Base-by-base conservation (phyloP, 495 filamentous ascomycete species). In the Lineolata rhizophorae region DNA sequence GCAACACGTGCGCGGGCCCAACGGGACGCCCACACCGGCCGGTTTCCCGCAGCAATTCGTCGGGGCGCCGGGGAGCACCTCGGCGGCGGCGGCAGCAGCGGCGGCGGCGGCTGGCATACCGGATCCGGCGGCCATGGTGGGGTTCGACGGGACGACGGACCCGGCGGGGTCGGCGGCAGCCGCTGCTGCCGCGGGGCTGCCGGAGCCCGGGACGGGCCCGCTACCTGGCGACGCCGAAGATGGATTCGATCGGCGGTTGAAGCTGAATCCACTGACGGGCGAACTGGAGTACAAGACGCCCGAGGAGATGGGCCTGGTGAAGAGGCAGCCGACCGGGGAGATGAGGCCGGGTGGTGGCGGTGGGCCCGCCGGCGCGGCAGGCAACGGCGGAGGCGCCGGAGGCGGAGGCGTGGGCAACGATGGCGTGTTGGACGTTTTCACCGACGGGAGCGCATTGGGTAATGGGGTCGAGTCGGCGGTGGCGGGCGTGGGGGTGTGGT, bases 401-500 rank as follows among this genome's bases (percentile, higher is more conserved):
- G n/a, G n/a, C n/a, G n/a, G n/a, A n/a, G n/a, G n/a, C n/a, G n/a
- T n/a, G n/a, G n/a, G n/a, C n/a, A 41, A 12, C n/a, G n/a, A n/a
- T n/a, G 63, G 65, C 4, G 61, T 76, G 35, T 46, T 82, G 22
- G 52, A 67, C 20, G 77, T 94, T 31, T 92, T 81, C 52, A 95
- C 87, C 1, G 87, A 97, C 49, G 87, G 87, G 8, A 87, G 77
- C 37, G 63, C 68, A 39, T 58, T 74, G 16, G 62, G 68, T 28
- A 95, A 97, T 54, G 87, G 87, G 9, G 62, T 60, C 31, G 42
- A 52, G 0, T 61, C 69, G 4, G 78, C 87, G 18, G 56, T 60
- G 3, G 85, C 78, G 3, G 87, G 87, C 2, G 65, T 94, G 5
- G 87, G 87, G 0, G 84, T 94, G 19, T 94, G 60, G 35, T 93